A percentile compares a stretch with the other conserved stretches of the same genome.
Conservation (phyloP, 2,329 filamentous ascomycete species). For the Scleromitrula shiraiana region DNA sequence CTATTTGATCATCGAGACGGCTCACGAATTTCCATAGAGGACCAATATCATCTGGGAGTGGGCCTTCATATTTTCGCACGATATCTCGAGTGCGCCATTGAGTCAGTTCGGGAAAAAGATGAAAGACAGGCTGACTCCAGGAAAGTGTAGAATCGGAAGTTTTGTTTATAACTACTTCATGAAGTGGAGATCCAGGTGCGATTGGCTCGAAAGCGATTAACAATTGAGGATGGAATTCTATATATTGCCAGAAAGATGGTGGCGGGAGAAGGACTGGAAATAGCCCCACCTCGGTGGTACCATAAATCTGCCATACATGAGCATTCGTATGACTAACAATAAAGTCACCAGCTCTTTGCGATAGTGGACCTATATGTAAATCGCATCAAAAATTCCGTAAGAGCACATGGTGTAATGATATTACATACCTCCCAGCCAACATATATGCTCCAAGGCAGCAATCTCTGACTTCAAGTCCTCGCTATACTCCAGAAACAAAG, state of each 20-base stretch:
- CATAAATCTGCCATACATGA: not conserved
- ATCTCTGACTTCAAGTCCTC: constrained; percentile 12
- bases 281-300: constrained; percentile 27
- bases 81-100: constrained; percentile 40
- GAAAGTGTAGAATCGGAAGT: not conserved
- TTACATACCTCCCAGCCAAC: constrained; percentile 19
- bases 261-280: constrained; percentile 18
- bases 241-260: constrained; percentile 28
- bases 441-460: constrained; percentile 10
- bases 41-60: constrained; percentile 10
- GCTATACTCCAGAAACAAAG: constrained; percentile 12
- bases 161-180: not conserved
- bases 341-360: not conserved
- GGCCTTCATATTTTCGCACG: constrained; percentile 12
- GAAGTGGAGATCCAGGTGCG: not conserved
- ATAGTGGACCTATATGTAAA: not conserved
- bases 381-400: not conserved
- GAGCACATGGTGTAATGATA: not conserved
- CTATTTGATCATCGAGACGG: constrained; percentile 33
- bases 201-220: constrained; percentile 17
- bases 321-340: not conserved
- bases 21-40: constrained; percentile 30
- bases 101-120: constrained; percentile 33
- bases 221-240: constrained; percentile 25
- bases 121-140: constrained; percentile 32